Base-by-base conservation (phyloP, 768 basidiomycete genomes). In the Mycena metata region DNA sequence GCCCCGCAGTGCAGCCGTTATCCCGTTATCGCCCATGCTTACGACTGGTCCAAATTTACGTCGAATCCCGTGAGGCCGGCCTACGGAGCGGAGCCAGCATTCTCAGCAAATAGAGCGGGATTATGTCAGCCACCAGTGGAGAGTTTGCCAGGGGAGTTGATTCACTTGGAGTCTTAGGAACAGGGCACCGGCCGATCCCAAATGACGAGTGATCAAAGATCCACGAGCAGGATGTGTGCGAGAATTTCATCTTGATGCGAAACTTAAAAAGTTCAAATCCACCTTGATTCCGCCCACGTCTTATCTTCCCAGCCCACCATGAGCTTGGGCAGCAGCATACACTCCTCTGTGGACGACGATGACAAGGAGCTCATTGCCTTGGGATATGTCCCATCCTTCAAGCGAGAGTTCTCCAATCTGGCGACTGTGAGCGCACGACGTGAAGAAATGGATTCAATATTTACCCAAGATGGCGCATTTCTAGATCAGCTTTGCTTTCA, bases 371-470 rank as follows among this genome's bases (percentile, higher is more conserved):
- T 92, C 45, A 83, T 89, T 62, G 89, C 87, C 17, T 77, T 92
- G 73, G 91, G 91, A 21, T 92, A 92, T 74, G 88, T 90, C 74
- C 91, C 91, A 46, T 92, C 91, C 17, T 95, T 96, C 83, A 90
- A 89, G 77, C 85, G 94, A 65, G 94, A 96, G 83, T 96, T 96
- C 73, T 89, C 91, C 9, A 93, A 93, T 74, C 78, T 94, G 36
- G 91, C 91, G n/a, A 93, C 91, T 67, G 91, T 91, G 69, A 67
- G 88, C 73, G n/a, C 16, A 24, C 60, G 19, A 23, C 15, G 43
- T 51, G 12, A 23, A 23, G 16, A 24, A 47, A 35, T 35, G 42
- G 33, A 30, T 46, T 49, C 30, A 21, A 10, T 24, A 36, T 10
- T 24, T 45, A 19, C 62, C 23, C 24, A 24, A 11, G n/a, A 17